These are phyloP conservation scores for Leptodontidium sp. DNA, from an alignment of 2,329 filamentous ascomycete species.

Conservation along the genomic window DNA sequence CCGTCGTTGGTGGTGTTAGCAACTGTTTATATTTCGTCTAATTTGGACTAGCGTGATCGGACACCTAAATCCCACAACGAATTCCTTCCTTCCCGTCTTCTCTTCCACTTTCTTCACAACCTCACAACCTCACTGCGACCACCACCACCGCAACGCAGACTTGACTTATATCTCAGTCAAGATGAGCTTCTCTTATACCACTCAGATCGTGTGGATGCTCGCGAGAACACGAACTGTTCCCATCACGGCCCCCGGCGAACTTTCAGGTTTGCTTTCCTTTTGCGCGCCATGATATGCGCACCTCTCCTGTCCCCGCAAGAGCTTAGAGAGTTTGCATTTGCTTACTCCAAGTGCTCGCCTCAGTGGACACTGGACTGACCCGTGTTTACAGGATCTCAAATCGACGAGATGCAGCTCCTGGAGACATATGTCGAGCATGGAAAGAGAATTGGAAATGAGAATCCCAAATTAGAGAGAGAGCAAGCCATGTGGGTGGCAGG, in stretches of 20 bases:
- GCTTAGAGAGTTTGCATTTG: no score
- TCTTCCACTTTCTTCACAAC: no score
- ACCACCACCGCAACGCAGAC: background rate
- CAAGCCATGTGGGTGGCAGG: background rate
- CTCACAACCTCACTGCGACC: background rate
- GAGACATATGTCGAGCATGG: background rate
- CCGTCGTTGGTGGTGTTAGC: background rate
- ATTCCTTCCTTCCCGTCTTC: no score
- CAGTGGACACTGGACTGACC: no score
- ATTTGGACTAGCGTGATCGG: background rate
- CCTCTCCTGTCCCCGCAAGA: no score
- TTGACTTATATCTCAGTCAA: background rate
- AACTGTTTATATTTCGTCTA: background rate
- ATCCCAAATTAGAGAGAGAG: background rate
- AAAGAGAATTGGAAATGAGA: background rate
- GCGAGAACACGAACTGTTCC: background rate
- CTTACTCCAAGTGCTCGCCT: no score
- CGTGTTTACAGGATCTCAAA: background rate
- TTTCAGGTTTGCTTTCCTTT: background rate
- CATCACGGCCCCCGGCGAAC: background rate
- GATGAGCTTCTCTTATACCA: background rate
- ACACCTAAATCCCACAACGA: no score
- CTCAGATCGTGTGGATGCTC: background rate
- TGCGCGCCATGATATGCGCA: no score
- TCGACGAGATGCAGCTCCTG: background rate